phyloP scores from a whole-genome alignment of 2,329 filamentous ascomycete species.

The Fusarium clavum region DNA sequence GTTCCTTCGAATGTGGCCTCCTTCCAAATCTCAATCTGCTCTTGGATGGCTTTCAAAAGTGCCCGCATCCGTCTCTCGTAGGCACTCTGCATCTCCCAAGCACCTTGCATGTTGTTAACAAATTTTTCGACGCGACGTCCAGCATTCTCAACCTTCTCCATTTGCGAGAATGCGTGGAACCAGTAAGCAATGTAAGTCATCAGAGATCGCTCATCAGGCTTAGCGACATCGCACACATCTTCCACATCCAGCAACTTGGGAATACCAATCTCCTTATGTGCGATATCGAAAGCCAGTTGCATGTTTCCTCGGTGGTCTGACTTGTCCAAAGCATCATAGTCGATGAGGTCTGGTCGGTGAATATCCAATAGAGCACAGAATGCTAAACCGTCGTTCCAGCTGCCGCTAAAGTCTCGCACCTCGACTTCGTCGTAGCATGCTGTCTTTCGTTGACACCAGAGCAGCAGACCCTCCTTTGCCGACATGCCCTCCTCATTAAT shows the following conservation, averaged over 20 bases:
- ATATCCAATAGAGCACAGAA: constrained; percentile 98
- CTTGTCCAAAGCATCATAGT: constrained; percentile 96
- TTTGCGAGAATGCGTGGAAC: constrained; percentile 99
- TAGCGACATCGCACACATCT: constrained; percentile 95
- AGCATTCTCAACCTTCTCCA: constrained; percentile 98
- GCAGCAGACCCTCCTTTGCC: constrained; percentile 90
- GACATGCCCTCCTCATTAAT: constrained; percentile 99
- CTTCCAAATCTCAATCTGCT: constrained; percentile 81
- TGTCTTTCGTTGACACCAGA: constrained; percentile 99
- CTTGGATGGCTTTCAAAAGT: constrained; percentile 78
- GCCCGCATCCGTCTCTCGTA: constrained; percentile 93
- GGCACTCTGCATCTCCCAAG: constrained; percentile 99
- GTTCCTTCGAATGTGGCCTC: constrained; percentile 88
- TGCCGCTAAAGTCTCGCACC: constrained; percentile 91
- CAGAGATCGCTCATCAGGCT: constrained; percentile 93
- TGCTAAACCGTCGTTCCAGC: constrained; percentile 97
- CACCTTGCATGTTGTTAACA: constrained; percentile 97
- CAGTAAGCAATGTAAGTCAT: constrained; percentile 99
- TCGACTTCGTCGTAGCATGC: constrained; percentile 98
- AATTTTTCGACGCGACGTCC: constrained; percentile 98
- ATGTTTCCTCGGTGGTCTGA: constrained; percentile 95
- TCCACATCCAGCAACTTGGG: constrained; percentile 96
- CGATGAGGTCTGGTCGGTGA: constrained; percentile 95
- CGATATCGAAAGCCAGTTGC: constrained; percentile 97
- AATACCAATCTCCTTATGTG: constrained; percentile 95